Percentiles rank a stretch among this genome's conserved stretches.
These are phyloP conservation scores for Beverwykella pulmonaria DNA, from an alignment of 495 filamentous ascomycete genomes.

Conservation along the genomic window DNA sequence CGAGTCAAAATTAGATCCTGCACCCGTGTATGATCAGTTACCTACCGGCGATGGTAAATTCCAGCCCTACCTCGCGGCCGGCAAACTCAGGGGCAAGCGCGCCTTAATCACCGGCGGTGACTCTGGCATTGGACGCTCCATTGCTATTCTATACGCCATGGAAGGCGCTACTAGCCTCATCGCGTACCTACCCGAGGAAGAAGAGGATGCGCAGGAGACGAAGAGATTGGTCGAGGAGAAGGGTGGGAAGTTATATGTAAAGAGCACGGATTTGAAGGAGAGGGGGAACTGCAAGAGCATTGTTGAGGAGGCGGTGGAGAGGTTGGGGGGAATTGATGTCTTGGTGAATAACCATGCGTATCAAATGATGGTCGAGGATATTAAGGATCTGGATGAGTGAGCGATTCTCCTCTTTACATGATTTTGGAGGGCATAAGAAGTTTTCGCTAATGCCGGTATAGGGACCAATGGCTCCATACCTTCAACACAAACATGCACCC, in stretches of 20 bases:
- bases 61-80: slow-evolving; percentile 75
- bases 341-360: slow-evolving; percentile 80
- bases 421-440: too few relatives aligned
- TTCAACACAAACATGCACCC: slow-evolving; percentile 50
- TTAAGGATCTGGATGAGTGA: slow-evolving; percentile 72
- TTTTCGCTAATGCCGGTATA: too few relatives aligned
- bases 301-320: slow-evolving; percentile 63
- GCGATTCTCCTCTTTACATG: slow-evolving; percentile 36
- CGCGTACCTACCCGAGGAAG: slow-evolving; percentile 73
- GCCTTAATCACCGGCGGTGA: slow-evolving; percentile 85
- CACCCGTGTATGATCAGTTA: slow-evolving; percentile 65
- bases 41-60: slow-evolving; percentile 71
- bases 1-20: slow-evolving; percentile 65
- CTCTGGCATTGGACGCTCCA: slow-evolving; percentile 77
- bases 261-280: slow-evolving; percentile 63
- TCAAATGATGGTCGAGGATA: slow-evolving; percentile 74
- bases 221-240: slow-evolving; percentile 66
- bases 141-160: slow-evolving; percentile 78
- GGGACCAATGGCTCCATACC: slow-evolving; percentile 70
- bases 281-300: slow-evolving; percentile 70
- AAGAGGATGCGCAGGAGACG: slow-evolving; percentile 75
- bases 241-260: slow-evolving; percentile 63
- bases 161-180: slow-evolving; percentile 79
- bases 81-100: slow-evolving; percentile 73
- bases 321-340: slow-evolving; percentile 71